Conservation (phyloP, 2,329 filamentous ascomycete genomes). For the Microdochium paspali region DNA sequence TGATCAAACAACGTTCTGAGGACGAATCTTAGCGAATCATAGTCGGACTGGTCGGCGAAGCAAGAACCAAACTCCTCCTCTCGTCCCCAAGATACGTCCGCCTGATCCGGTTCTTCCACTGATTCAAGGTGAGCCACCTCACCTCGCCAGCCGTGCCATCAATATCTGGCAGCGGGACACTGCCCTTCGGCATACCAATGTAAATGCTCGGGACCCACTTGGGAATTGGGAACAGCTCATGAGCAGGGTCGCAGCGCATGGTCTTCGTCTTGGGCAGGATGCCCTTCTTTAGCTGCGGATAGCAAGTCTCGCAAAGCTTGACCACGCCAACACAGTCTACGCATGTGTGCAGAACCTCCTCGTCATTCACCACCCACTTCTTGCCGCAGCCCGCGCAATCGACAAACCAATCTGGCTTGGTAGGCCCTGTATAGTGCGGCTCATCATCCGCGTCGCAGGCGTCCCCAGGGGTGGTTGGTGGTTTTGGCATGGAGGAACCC, state of each 20-base stretch:
- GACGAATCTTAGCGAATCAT: background rate
- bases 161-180: conserved; percentile 11
- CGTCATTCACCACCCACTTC: conserved; percentile 12
- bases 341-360: conserved; percentile 13
- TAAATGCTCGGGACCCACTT: conserved; percentile 10
- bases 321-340: conserved; percentile 14
- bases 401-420: conserved; percentile 11
- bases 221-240: conserved; percentile 14
- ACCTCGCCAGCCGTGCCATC: conserved; percentile 3
- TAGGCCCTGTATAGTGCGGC: background rate
- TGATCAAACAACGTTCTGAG: background rate
- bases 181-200: conserved; percentile 11
- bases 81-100: conserved; percentile 9
- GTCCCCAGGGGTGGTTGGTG: background rate
- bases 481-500: background rate
- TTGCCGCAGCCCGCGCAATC: conserved; percentile 14
- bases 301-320: conserved; percentile 12
- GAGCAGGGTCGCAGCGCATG: conserved; percentile 11
- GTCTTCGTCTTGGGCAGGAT: conserved; percentile 9
- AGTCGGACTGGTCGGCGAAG: background rate
- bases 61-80: background rate
- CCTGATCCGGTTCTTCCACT: conserved; percentile 15
- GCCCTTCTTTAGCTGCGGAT: conserved; percentile 9
- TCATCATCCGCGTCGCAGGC: conserved; percentile 5
- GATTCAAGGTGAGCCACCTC: conserved; percentile 15